These are phyloP conservation scores for Trichoderma sp. DNA, from an alignment of 2,329 filamentous ascomycete species.

Conservation along the genomic window DNA sequence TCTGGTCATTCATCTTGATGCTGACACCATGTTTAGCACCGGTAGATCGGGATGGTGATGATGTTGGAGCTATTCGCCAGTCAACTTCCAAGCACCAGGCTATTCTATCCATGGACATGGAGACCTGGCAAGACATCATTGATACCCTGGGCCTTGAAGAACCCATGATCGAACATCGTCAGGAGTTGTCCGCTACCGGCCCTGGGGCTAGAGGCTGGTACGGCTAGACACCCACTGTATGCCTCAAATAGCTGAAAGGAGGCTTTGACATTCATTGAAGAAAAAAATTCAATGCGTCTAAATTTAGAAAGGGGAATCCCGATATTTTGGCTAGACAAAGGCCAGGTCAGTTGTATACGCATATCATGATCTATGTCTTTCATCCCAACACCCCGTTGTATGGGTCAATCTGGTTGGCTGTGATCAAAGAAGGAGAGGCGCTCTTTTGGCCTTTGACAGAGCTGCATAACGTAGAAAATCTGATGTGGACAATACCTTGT, in stretches of 20 bases:
- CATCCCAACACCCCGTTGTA: neutral
- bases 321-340: neutral
- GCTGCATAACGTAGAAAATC: neutral
- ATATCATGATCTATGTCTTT: neutral
- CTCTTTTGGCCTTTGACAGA: neutral
- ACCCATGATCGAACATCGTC: slow-evolving; percentile 81
- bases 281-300: neutral
- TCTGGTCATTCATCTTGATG: slow-evolving; percentile 9
- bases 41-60: slow-evolving; percentile 47
- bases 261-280: neutral
- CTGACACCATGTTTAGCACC: slow-evolving; percentile 36
- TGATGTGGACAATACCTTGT: neutral
- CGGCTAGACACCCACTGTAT: slow-evolving; percentile 42
- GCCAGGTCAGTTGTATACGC: neutral
- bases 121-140: slow-evolving; percentile 78
- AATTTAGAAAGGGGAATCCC: neutral
- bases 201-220: slow-evolving; percentile 68
- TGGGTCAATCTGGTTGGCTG: neutral
- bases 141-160: slow-evolving; percentile 74
- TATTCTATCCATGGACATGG: slow-evolving; percentile 84
- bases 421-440: neutral
- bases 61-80: slow-evolving; percentile 49
- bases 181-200: slow-evolving; percentile 55
- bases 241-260: neutral
- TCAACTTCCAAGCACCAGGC: slow-evolving; percentile 76